phyloP scores from a whole-genome alignment of 352 stramenopile genomes.

The Globisporangium emineosum region DNA sequence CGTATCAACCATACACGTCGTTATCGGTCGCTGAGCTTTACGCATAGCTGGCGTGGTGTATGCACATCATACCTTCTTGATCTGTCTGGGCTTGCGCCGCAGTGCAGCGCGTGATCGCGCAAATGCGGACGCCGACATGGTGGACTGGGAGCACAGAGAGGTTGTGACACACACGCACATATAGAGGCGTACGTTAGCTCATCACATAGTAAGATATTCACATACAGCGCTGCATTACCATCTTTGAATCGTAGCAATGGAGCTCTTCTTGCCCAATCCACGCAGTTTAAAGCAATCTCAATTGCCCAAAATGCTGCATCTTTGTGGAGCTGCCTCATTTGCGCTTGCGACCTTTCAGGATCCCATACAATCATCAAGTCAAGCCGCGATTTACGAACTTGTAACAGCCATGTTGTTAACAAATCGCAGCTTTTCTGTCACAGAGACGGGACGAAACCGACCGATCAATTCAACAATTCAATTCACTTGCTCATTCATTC shows the following conservation, averaged over 20 bases:
- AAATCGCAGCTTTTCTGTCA: not conserved
- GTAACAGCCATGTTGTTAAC: not conserved
- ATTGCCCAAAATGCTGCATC: not conserved
- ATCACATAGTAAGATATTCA: not conserved
- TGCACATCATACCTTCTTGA: constrained; percentile 47
- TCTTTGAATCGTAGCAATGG: not conserved
- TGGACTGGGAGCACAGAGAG: constrained; percentile 11
- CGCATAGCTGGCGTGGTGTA: not conserved
- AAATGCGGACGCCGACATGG: constrained; percentile 62
- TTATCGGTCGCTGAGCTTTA: not conserved
- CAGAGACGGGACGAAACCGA: constrained; percentile 1
- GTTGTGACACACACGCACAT: too few relatives aligned
- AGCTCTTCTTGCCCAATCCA: not conserved
- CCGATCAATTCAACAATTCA: not conserved
- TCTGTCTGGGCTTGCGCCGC: constrained; percentile 51
- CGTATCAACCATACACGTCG: not conserved
- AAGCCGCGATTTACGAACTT: not conserved
- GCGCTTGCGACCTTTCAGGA: not conserved
- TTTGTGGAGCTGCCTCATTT: not conserved
- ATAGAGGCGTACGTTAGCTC: not conserved
- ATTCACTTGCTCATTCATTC: constrained; percentile 1
- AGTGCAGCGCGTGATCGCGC: constrained; percentile 55
- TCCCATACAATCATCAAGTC: not conserved
- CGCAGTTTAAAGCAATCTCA: not conserved
- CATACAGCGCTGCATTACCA: not conserved